Percentiles rank a stretch among this genome's conserved stretches.
Conservation (phyloP, 495 filamentous ascomycete genomes). For the Hypomontagnella submonticulosa region DNA sequence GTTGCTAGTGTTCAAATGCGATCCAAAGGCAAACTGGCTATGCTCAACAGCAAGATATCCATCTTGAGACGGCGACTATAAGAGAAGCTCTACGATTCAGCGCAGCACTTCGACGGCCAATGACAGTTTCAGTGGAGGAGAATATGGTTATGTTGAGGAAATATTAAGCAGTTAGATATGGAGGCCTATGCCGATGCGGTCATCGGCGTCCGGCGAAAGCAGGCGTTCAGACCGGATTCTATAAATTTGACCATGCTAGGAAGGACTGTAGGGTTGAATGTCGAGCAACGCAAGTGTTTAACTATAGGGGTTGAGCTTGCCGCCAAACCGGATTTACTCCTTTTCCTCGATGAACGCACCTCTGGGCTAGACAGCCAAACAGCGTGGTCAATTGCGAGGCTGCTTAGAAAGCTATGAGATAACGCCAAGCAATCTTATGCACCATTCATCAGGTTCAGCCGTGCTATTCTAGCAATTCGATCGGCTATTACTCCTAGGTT, state of each 20-base stretch:
- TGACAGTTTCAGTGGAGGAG: constrained; percentile 63
- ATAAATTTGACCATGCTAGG: not conserved
- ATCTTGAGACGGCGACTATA: constrained; percentile 78
- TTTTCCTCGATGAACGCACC: constrained; percentile 92
- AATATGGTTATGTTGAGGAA: constrained; percentile 79
- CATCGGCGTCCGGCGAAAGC: constrained; percentile 73
- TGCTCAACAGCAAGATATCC: constrained; percentile 91
- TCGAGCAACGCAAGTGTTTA: constrained; percentile 78
- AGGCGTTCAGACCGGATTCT: not conserved
- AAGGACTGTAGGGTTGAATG: constrained; percentile 70
- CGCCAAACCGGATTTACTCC: constrained; percentile 83
- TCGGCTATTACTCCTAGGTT: constrained; percentile 61
- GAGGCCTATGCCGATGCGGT: constrained; percentile 76
- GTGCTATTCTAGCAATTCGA: constrained; percentile 69
- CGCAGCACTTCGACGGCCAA: constrained; percentile 76
- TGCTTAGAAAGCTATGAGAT: constrained; percentile 82
- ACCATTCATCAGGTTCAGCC: constrained; percentile 92
- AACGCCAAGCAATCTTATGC: constrained; percentile 85
- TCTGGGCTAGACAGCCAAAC: constrained; percentile 86
- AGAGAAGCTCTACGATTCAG: constrained; percentile 76
- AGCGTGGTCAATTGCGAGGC: constrained; percentile 80
- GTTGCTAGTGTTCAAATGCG: constrained; percentile 51
- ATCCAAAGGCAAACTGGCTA: constrained; percentile 90
- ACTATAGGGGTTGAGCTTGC: constrained; percentile 92
- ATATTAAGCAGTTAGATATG: constrained; percentile 79